Evolutionary conservation across 2,329 filamentous ascomycete genomes (phyloP), one percentile per base, ranked within the genome.

Genomic region (Didymella segeticola): DNA sequence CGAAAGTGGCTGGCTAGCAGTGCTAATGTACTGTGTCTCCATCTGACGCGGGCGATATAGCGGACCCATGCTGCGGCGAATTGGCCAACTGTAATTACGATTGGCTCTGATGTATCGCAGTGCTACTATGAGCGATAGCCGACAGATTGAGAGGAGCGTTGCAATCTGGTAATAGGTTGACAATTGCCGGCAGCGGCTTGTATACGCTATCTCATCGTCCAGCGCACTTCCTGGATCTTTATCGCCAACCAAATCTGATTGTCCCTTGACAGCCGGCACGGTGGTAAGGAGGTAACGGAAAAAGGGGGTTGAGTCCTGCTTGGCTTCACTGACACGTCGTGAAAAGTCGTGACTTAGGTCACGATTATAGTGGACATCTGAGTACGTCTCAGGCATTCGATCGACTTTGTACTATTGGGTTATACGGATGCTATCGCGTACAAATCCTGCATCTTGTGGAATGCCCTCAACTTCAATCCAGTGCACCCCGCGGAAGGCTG

Each of bases 131-230:
- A 38, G 37, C 22, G 38, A 51, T 43, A 51, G 23, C 19, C 39
- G 39, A 17, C 47, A 51, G 42, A 43, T 15, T 27, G 39, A 43
- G 38, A 43, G 47, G n/a, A 51, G 39, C 33, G 47, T 36, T 25
- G 38, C 30, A 15, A 51, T 51, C 23, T 43, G 47, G 26, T 43
- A 51, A 43, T 51, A 51, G 29, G 39, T 51, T 33, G 38, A 37
- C 30, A 43, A 41, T 51, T 38, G 27, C 30, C 47, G 41, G 37
- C 47, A 51, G 37, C 47, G 47, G 20, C 29, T 39, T 17, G 47
- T 43, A 51, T 51, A 51, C 22, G 29, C 47, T 30, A 51, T 51
- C 47, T 51, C 47, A 37, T 43, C 38, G 29, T 38, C 38, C 14
- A 36, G 19, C 23, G 30, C 47, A 37, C 38, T 26, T 51, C 38